These are phyloP conservation scores for Asterophora parasitica DNA, from an alignment of 768 basidiomycete genomes.

Conservation along the genomic window DNA sequence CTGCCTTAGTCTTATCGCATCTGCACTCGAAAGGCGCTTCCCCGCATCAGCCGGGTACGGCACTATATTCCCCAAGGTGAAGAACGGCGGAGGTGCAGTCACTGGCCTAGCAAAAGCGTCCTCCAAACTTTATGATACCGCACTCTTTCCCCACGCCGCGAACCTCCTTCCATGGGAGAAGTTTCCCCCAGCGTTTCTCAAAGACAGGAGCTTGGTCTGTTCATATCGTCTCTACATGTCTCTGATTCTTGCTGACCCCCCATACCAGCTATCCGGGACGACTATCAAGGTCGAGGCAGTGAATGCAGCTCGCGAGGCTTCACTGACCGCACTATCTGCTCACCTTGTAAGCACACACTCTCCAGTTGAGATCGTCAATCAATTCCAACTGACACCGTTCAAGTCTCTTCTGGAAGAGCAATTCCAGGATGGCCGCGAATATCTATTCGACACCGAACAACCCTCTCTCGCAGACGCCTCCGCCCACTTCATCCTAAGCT, in stretches of 20 bases:
- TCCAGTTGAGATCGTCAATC: neutral
- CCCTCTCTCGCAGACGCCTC: conserved; percentile 52
- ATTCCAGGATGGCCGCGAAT: conserved; percentile 48
- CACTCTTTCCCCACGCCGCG: conserved; percentile 37
- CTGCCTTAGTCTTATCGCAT: conserved; percentile 38
- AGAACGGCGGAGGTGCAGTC: conserved; percentile 35
- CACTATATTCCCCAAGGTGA: conserved; percentile 44
- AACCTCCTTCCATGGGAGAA: conserved; percentile 44
- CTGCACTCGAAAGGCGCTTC: conserved; percentile 50
- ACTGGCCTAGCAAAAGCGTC: conserved; percentile 46
- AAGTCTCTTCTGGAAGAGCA: conserved; percentile 36
- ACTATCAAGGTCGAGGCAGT: conserved; percentile 32
- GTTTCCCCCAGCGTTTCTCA: conserved; percentile 39
- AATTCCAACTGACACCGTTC: neutral
- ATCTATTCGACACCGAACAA: conserved; percentile 50
- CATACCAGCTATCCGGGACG: conserved; percentile 25
- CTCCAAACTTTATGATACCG: conserved; percentile 41
- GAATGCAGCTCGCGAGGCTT: conserved; percentile 5
- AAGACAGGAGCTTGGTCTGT: conserved; percentile 45
- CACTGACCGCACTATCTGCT: conserved; percentile 36
- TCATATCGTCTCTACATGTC: neutral
- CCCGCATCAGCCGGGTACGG: conserved; percentile 43
- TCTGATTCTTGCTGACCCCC: neutral
- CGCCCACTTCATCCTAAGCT: conserved; percentile 43
- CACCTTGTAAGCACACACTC: conserved; percentile 37